Percentiles rank a stretch among this genome's conserved stretches.
Conservation (phyloP, 1,284 basidiomycete species). For the Blastosporella zonata region DNA sequence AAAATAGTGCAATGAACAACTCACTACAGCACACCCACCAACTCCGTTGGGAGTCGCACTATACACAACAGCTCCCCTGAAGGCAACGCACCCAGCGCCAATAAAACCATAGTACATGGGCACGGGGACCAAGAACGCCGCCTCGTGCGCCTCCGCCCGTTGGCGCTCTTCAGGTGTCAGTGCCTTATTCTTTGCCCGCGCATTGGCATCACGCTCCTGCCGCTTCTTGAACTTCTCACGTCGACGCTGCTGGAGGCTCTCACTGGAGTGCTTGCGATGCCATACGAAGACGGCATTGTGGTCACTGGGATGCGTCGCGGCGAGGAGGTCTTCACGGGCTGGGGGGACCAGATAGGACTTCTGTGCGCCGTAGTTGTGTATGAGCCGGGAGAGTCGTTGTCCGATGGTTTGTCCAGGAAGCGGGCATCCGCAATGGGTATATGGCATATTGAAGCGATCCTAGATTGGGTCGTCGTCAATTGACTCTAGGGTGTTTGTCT, state of each 20-base stretch:
- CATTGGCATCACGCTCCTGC: background rate
- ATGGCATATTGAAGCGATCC: slow-evolving; percentile 32
- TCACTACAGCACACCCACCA: background rate
- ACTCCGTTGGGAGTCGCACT: background rate
- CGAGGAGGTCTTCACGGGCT: slow-evolving; percentile 20
- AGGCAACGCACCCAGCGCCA: background rate
- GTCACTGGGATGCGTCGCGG: slow-evolving; percentile 39
- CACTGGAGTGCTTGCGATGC: background rate
- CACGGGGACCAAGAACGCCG: slow-evolving; percentile 2
- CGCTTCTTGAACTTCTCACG: background rate
- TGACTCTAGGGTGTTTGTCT: background rate
- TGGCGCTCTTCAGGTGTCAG: background rate
- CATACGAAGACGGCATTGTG: slow-evolving; percentile 35
- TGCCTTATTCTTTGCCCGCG: background rate
- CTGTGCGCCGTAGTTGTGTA: slow-evolving; percentile 4
- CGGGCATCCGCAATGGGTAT: slow-evolving; percentile 40
- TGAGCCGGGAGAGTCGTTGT: slow-evolving; percentile 26
- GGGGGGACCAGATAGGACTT: slow-evolving; percentile 23
- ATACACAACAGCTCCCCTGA: background rate
- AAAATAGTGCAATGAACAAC: background rate
- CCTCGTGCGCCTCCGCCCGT: background rate
- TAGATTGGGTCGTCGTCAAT: slow-evolving; percentile 14
- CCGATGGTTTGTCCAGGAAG: slow-evolving; percentile 33
- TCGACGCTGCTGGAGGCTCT: background rate
- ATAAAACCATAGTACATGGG: background rate